Evolutionary conservation across 2,329 filamentous ascomycete species (phyloP).

Genomic region (Orbilia javanica): DNA sequence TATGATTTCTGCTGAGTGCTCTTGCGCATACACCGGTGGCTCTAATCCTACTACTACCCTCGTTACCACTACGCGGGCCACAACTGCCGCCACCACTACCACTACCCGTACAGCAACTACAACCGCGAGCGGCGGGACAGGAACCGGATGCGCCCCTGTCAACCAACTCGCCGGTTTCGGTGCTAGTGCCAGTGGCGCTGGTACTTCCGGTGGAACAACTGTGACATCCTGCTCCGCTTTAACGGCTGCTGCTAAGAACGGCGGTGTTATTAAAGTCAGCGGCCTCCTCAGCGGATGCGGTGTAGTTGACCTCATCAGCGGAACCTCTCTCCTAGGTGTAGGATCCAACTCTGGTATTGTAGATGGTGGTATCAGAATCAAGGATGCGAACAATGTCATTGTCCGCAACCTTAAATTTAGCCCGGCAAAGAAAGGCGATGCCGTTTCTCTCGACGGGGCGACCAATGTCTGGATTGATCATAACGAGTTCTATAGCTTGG

Average conservation of each 20-base stretch:
- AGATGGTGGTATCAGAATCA: constrained; percentile 68
- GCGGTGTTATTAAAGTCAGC: constrained; percentile 68
- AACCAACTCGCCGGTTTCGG: constrained; percentile 64
- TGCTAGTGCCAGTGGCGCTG: constrained; percentile 67
- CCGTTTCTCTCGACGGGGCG: constrained; percentile 68
- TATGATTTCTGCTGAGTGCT: constrained; percentile 52
- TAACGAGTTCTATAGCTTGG: constrained; percentile 65
- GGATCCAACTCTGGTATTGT: constrained; percentile 66
- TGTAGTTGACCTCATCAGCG: constrained; percentile 67
- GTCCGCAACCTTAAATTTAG: constrained; percentile 72
- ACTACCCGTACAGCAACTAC: constrained; percentile 22
- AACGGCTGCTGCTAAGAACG: constrained; percentile 63
- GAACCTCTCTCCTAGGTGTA: constrained; percentile 70
- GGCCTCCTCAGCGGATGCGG: constrained; percentile 67
- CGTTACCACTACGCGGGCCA: constrained; percentile 26
- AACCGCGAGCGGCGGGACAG: constrained; percentile 1
- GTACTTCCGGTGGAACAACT: constrained; percentile 67
- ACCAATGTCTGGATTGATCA: constrained; percentile 70
- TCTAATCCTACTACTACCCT: constrained; percentile 36
- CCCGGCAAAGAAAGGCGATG: constrained; percentile 69
- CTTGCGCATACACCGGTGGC: constrained; percentile 41
- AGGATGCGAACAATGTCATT: constrained; percentile 70
- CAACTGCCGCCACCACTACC: background rate
- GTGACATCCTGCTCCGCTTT: constrained; percentile 67
- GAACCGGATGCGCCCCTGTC: constrained; percentile 54